Evolutionary conservation across 129 eudicot species (phyloP).

Genomic region (Rutidosis leptorrhynchoides): DNA sequence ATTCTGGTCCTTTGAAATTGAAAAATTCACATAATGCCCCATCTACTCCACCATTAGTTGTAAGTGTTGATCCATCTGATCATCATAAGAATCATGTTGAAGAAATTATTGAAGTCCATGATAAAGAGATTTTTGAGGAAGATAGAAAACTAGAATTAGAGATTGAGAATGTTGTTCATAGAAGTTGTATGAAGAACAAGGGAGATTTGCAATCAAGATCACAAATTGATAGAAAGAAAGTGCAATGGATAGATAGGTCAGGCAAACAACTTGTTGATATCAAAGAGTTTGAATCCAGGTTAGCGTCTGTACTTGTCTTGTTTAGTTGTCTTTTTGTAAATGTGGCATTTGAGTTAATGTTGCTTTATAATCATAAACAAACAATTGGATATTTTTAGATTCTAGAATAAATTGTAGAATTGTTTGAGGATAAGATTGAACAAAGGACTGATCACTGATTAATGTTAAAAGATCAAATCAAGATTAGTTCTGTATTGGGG

Average conservation of each 20-base stretch:
- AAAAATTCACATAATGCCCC: conserved; percentile 56
- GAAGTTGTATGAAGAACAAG: conserved; percentile 53
- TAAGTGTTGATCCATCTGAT: conserved; percentile 32
- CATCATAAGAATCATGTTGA: conserved; percentile 41
- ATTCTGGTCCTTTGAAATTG: conserved; percentile 60
- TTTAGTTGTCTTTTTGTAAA: conserved; percentile 14
- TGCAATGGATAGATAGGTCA: conserved; percentile 70
- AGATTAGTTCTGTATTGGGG: background rate
- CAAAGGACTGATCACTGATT: conserved; percentile 10
- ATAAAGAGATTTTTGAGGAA: conserved; percentile 42
- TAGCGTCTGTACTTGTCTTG: background rate
- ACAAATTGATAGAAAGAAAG: conserved; percentile 50
- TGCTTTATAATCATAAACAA: background rate
- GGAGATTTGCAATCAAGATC: conserved; percentile 23
- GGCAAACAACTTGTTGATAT: conserved; percentile 83
- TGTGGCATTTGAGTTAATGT: conserved; percentile 3
- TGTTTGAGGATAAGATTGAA: conserved; percentile 17
- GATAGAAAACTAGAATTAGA: conserved; percentile 38
- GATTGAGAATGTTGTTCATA: conserved; percentile 34
- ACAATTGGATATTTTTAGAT: background rate
- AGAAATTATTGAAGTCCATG: conserved; percentile 37
- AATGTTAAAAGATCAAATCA: background rate
- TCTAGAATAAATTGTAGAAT: conserved; percentile 15
- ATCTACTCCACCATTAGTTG: conserved; percentile 25
- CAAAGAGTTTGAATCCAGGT: conserved; percentile 92